phyloP scores from a whole-genome alignment of 352 stramenopile species.

The Globisporangium splendens region DNA sequence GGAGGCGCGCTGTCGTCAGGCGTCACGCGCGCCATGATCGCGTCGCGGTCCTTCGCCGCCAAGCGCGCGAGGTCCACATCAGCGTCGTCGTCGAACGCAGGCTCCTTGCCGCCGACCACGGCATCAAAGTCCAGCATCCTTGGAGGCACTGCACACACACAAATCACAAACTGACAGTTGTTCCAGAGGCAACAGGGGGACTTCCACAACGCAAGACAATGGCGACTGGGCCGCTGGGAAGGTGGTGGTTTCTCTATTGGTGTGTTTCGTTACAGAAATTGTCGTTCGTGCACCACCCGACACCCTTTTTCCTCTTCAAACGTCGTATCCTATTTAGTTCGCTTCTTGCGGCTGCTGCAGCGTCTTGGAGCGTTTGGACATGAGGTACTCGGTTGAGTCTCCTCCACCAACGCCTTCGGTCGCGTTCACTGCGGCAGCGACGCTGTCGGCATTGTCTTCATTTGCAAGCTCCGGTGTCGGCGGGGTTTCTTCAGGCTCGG shows the following conservation, averaged over 20 bases:
- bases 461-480: constrained; percentile 10
- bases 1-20: constrained; percentile 62
- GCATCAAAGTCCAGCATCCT: constrained; percentile 36
- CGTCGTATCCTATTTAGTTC: constrained; percentile 7
- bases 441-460: not conserved
- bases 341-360: constrained; percentile 19
- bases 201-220: not conserved
- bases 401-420: constrained; percentile 19
- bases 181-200: no score
- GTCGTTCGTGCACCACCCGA: not conserved
- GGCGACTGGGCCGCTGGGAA: not conserved
- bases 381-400: constrained; percentile 48
- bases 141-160: not conserved
- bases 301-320: not conserved
- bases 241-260: constrained; percentile 6
- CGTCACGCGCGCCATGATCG: constrained; percentile 64
- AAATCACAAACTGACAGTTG: no score
- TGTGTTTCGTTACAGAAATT: constrained; percentile 2
- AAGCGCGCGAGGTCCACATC: constrained; percentile 65
- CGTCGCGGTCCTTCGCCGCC: constrained; percentile 53
- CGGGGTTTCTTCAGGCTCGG: constrained; percentile 36
- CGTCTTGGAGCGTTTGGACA: constrained; percentile 46
- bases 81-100: constrained; percentile 54
- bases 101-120: constrained; percentile 38
- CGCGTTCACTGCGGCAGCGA: constrained; percentile 9